Base-by-base conservation (phyloP, 1,284 basidiomycete genomes). In the Ceratobasidium sp. region DNA sequence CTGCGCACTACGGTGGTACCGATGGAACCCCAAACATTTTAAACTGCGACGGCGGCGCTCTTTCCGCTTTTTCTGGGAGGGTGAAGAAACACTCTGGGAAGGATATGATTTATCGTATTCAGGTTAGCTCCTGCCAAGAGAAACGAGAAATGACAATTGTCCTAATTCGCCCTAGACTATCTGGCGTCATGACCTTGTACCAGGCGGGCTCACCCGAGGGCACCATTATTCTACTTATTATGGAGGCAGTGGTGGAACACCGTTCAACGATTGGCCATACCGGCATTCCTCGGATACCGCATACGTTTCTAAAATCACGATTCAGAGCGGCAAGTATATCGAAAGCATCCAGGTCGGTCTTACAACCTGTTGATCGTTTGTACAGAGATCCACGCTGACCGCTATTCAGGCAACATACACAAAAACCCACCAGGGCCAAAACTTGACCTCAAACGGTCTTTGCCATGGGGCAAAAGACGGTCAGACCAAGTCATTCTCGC, bases 241-340 rank as follows among this genome's bases (percentile, higher is more conserved):
- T 49, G 68, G 68, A n/a, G 68, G 68, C 0, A 43, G 3, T 7
- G 27, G 43, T 31, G 68, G 68, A 2, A 1, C 9, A 13, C 56
- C 56, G 6, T 71, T 71, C 43, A 59, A 24, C 34, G 68, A 71
- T 37, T 51, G 19, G 43, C 16, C 56, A 11, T 51, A 14, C 34
- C 22, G 27, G 13, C 5, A 43, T 1, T n/a, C 13, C 22, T 51
- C 41, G 2, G 22, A 59, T 34, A 5, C 43, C 1, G 22, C 41
- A 0, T 27, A 39, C 19, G 43, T 71, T 22, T 59, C 54, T 14
- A 22, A 11, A 0, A 39, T 71, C 22, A n/a, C 31, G 8, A 51
- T 71, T 13, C 9, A 37, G 13, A 59, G 41, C 58, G 68, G 56
- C 9, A n/a, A 14, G 5, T 19, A 39, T 56, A 22, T 68, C 13